Evolutionary conservation across 345 rosid species (phyloP), one percentile per base, ranked within the genome.

Genomic region (Camelina hispida): DNA sequence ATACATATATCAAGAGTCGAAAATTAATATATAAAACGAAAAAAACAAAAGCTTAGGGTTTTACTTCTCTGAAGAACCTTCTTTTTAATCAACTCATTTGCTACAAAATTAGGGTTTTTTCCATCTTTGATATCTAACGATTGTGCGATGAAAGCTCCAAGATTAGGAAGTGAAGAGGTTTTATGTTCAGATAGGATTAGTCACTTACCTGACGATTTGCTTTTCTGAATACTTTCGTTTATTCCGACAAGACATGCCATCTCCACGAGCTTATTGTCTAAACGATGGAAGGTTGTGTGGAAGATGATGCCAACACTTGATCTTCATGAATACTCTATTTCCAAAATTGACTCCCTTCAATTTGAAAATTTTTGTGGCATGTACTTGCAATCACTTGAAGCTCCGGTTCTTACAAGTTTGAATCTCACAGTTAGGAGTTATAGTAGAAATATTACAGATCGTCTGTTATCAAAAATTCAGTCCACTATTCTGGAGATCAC

Each of bases 231-330:
- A 42, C 40, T 60, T 9, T 50, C 68, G 8, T 37, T 20, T 0
- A 1, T 38, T 14, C 60, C 68, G 4, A 2, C 28, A 71, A 61
- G 30, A 0, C 12, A 60, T 37, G 51, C 60, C 4, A 61, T 50
- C 28, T 0, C 50, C 14, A 50, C 62, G 17, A 28, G 62, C 34
- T 38, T 72, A 12, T 22, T 72, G 7, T 72, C 76, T 7, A 72
- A 51, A 7, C 57, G 75, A 47, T 71, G 67, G 67, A 71, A 35
- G 4, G 20, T 20, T 71, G 3, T 71, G 14, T 69, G 74, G 66
- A 69, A 69, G 56, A 57, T 32, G 68, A 37, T 71, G 68, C 14
- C 59, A 15, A 60, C 16, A 15, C 58, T 61, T 71, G 30, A 13
- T 20, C 50, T 47, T 16, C 30, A 46, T 4, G 37, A 22, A 60